Evolutionary conservation across 768 basidiomycete genomes (phyloP).

Genomic region (Pulveroboletus sp.): DNA sequence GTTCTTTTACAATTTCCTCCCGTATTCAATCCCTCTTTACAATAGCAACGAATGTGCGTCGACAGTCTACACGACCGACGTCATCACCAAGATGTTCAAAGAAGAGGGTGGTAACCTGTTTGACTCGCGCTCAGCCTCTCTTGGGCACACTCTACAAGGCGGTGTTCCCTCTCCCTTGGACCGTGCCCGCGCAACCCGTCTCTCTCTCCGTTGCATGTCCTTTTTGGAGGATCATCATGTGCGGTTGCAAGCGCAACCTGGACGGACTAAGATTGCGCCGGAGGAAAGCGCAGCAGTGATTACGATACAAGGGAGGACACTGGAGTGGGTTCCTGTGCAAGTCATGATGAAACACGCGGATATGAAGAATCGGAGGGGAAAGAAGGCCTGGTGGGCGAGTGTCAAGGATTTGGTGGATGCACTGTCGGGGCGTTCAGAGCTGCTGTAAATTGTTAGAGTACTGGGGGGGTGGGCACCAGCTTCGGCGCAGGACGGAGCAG

Average conservation of each 20-base stretch:
- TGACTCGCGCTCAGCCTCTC: constrained; percentile 91
- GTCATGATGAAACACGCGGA: constrained; percentile 87
- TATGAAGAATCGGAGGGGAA: constrained; percentile 84
- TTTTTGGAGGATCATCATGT: constrained; percentile 86
- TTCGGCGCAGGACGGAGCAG: too few relatives aligned
- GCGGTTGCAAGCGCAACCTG: constrained; percentile 44
- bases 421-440: constrained; percentile 60
- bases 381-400: constrained; percentile 70
- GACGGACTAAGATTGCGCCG: constrained; percentile 50
- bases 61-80: constrained; percentile 82
- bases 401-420: constrained; percentile 69
- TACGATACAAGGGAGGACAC: constrained; percentile 77
- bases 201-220: constrained; percentile 88
- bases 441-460: constrained; percentile 27
- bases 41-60: constrained; percentile 83
- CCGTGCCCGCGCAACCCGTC: constrained; percentile 83
- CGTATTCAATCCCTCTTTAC: background rate
- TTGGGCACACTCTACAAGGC: constrained; percentile 96
- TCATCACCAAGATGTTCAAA: constrained; percentile 89
- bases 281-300: constrained; percentile 81
- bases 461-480: too few relatives aligned
- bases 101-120: constrained; percentile 92
- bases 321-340: constrained; percentile 79
- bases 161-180: constrained; percentile 94
- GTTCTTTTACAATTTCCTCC: background rate